Conservation (phyloP, 495 filamentous ascomycete genomes). For the Tuber calosporum region DNA sequence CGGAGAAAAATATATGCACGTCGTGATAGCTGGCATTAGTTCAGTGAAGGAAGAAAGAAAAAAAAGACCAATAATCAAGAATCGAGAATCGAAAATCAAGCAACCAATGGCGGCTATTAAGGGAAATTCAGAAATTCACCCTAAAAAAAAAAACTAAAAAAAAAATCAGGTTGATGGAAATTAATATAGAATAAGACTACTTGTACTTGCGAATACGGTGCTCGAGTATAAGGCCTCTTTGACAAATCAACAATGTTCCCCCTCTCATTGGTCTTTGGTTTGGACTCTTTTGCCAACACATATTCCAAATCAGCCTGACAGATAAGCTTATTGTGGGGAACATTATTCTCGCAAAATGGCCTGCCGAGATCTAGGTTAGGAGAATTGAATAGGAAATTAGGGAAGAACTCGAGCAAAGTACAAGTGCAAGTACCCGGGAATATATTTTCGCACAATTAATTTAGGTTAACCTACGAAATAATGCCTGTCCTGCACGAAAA, state of each 20-base stretch:
- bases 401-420: no score
- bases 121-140: not conserved
- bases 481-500: no score
- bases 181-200: not conserved
- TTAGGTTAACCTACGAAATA: no score
- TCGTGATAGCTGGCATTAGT: not conserved
- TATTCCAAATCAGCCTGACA: not conserved
- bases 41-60: not conserved
- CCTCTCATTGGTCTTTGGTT: not conserved
- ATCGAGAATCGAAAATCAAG: not conserved
- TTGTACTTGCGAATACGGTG: not conserved
- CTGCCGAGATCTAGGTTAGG: not conserved
- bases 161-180: not conserved
- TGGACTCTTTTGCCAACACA: not conserved
- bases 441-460: no score
- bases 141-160: not conserved
- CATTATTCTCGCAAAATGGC: not conserved
- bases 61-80: not conserved
- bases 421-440: no score
- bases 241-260: not conserved
- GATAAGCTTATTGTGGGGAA: slow-evolving; percentile 5
- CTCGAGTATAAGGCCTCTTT: not conserved
- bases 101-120: slow-evolving; percentile 1
- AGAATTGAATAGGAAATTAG: not conserved
- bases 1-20: not conserved